A percentile compares a stretch with the other conserved stretches of the same genome.
phyloP scores from a whole-genome alignment of 768 basidiomycete species.

The Tricholoma hemisulphureum region DNA sequence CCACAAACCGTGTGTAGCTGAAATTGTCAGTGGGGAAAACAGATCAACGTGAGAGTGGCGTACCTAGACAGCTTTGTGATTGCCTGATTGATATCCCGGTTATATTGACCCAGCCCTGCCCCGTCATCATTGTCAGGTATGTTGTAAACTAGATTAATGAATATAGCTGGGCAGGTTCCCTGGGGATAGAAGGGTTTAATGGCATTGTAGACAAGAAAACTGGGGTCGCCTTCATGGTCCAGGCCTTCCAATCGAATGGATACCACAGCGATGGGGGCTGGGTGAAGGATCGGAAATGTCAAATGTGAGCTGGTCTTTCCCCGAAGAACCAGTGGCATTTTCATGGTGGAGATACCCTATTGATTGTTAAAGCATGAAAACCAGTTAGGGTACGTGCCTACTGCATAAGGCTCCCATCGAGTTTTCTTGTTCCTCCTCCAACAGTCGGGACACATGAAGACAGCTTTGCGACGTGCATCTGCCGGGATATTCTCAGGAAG shows the following conservation, averaged over 20 bases:
- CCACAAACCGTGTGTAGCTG: background rate
- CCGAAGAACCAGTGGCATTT: background rate
- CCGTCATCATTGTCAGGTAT: too few relatives aligned
- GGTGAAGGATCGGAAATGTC: background rate
- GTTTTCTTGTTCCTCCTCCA: background rate
- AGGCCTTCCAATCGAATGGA: too few relatives aligned
- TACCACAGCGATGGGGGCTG: background rate
- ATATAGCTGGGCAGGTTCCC: background rate
- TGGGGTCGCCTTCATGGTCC: too few relatives aligned
- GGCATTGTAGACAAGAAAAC: too few relatives aligned
- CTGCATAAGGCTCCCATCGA: background rate
- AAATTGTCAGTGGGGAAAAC: background rate
- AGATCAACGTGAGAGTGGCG: background rate
- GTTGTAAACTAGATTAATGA: too few relatives aligned
- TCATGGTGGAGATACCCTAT: background rate
- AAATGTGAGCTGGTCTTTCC: background rate
- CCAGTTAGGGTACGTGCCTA: background rate
- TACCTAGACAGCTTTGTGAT: background rate
- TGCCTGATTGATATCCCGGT: background rate
- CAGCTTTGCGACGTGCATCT: background rate
- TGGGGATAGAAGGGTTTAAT: background rate
- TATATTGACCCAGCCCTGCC: background rate
- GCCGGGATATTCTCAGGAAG: background rate
- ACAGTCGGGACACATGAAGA: background rate
- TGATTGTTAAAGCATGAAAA: background rate